Evolutionary conservation across 2,329 filamentous ascomycete genomes (phyloP), one percentile per base, ranked within the genome.

Genomic region (Phaeophleospora eucalypticola): DNA sequence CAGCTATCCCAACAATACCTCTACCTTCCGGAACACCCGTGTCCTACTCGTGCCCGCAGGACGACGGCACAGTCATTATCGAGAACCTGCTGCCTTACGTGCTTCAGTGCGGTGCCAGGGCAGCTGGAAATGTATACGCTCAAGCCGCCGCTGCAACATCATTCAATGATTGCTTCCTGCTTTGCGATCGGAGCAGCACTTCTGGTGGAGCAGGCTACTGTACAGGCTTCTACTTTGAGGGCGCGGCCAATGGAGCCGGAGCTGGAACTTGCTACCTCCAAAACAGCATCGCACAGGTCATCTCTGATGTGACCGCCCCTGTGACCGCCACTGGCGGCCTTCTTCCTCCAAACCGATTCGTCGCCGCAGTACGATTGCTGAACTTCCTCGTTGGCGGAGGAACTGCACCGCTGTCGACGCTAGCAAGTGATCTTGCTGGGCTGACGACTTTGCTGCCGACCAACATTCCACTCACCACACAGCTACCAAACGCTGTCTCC

Each of bases 101-200:
- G 1, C 36, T 59, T 17, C 53, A 46, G 39, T 59, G 57, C 43
- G 38, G 42, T 20, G 53, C 49, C 29, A 45, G 48, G 2, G 43
- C 53, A 4, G 43, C 43, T 27, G 57, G 57, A 12, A 42, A 36
- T 6, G 34, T 46, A 4, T 59, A 54, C 47, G 40, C 45, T 6
- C 39, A 49, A 10, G 37, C 17, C 10, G 9, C 38, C 1, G 55
- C 51, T 1, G 38, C 48, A 7, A 33, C 41, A 2, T 49, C 51
- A 1, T 58, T 59, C 51, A 58, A 58, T 36, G 53, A 59, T 38
- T 59, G 56, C 46, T 59, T 59, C 47, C 16, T 17, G 4, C 47
- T 48, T 9, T 55, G 58, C 21, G 52, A 58, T 34, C 49, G 52
- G 24, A 50, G 45, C 16, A 53, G 49, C 39, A 46, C 46, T 14